phyloP scores from a whole-genome alignment of 164 flowering plant genomes.

The Stephania japonica region DNA sequence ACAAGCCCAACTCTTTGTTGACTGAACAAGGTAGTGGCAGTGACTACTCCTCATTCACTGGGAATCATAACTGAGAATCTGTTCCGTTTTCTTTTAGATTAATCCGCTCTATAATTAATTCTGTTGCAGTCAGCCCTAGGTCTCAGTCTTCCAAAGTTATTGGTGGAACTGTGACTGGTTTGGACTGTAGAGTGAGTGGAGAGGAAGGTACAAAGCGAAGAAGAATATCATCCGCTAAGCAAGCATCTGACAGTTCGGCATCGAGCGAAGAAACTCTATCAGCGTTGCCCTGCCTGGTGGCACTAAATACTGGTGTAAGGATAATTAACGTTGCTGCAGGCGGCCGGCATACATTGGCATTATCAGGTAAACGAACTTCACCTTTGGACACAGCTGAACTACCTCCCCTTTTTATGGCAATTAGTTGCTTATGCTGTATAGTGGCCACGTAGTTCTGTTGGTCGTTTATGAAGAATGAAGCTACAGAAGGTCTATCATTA shows the following conservation, averaged over 20 bases:
- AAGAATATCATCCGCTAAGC: constrained; percentile 65
- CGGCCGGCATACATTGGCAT: constrained; percentile 88
- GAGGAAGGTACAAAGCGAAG: constrained; percentile 73
- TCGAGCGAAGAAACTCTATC: constrained; percentile 67
- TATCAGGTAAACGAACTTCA: constrained; percentile 59
- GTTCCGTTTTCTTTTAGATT: constrained; percentile 14
- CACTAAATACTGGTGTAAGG: constrained; percentile 76
- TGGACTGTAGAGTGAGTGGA: constrained; percentile 43
- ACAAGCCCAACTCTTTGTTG: constrained; percentile 39
- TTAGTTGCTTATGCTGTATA: not conserved
- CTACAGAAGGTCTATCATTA: constrained; percentile 12
- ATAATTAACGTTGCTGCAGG: constrained; percentile 87
- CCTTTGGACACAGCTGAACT: not conserved
- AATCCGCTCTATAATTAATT: constrained; percentile 21
- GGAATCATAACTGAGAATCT: not conserved
- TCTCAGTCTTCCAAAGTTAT: constrained; percentile 49
- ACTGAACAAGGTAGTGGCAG: constrained; percentile 63
- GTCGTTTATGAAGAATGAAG: constrained; percentile 11
- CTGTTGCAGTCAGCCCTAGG: constrained; percentile 55
- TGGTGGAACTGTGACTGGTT: constrained; percentile 37
- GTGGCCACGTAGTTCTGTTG: not conserved
- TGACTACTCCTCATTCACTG: not conserved
- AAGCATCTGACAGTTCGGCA: constrained; percentile 62
- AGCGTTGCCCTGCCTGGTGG: constrained; percentile 80
- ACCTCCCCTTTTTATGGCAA: not conserved